A percentile compares a stretch with the other conserved stretches of the same genome.
phyloP scores from a whole-genome alignment of 2,329 filamentous ascomycete genomes.

The Hymenoscyphus scutula region DNA sequence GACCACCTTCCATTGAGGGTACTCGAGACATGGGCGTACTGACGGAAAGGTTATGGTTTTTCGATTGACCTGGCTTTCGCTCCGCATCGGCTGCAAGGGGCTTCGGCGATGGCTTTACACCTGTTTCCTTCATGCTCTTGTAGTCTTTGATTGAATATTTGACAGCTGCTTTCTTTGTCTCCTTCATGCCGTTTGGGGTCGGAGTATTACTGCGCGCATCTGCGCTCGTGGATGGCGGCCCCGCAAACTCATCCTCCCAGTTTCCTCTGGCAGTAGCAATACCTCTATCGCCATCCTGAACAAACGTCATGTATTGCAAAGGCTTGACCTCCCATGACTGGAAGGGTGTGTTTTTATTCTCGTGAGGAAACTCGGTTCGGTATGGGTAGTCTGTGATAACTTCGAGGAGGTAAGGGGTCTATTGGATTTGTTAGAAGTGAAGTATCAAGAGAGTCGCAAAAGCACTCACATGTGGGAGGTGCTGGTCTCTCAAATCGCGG shows the following conservation, averaged over 20 bases:
- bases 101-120: conserved; percentile 28
- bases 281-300: conserved; percentile 30
- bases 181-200: conserved; percentile 30
- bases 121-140: conserved; percentile 33
- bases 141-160: conserved; percentile 37
- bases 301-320: conserved; percentile 36
- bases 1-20: conserved; percentile 25
- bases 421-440: conserved; percentile 6
- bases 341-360: conserved; percentile 33
- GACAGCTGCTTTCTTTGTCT: conserved; percentile 28
- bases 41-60: conserved; percentile 22
- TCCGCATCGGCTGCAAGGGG: conserved; percentile 15
- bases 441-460: conserved; percentile 14
- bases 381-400: conserved; percentile 28
- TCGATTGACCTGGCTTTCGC: conserved; percentile 20
- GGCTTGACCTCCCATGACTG: conserved; percentile 32
- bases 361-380: conserved; percentile 27
- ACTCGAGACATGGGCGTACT: conserved; percentile 28
- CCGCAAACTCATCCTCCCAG: conserved; percentile 32
- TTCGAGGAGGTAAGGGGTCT: conserved; percentile 33
- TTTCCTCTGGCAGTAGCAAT: conserved; percentile 28
- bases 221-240: conserved; percentile 21
- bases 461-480: conserved; percentile 30
- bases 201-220: conserved; percentile 31
- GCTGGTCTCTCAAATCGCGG: conserved; percentile 21